These are phyloP conservation scores for Dimargaris cristalligena DNA, from an alignment of 192 early-diverging fungal species.

Conservation along the genomic window DNA sequence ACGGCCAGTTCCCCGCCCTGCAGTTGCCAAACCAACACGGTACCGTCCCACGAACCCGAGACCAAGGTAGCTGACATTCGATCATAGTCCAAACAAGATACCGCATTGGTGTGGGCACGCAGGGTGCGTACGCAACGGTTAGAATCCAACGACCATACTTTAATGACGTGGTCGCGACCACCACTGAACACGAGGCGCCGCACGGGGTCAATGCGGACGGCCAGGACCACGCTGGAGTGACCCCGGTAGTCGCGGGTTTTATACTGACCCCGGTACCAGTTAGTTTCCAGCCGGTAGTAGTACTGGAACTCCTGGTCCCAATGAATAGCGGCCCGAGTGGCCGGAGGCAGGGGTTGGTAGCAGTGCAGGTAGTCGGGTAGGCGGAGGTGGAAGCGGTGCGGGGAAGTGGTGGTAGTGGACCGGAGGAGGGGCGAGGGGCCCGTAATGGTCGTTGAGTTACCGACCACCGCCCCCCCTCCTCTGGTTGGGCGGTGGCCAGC, in stretches of 20 bases:
- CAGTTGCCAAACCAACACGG: conserved; percentile 2
- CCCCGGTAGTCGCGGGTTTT: neutral
- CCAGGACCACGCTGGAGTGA: neutral
- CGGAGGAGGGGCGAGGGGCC: neutral
- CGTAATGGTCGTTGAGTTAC: too few relatives aligned
- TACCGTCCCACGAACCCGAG: neutral
- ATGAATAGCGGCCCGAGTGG: conserved; percentile 1
- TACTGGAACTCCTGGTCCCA: conserved; percentile 1
- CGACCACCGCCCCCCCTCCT: too few relatives aligned
- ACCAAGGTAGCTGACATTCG: neutral
- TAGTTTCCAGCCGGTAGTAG: neutral
- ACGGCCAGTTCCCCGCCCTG: too few relatives aligned
- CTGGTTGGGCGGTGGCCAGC: too few relatives aligned
- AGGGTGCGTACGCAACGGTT: neutral
- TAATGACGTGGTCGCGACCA: neutral
- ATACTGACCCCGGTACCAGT: neutral
- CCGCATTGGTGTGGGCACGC: neutral
- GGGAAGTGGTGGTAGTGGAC: neutral
- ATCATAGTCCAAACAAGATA: conserved; percentile 3
- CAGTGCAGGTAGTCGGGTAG: neutral
- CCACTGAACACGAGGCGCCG: neutral
- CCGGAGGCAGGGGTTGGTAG: neutral
- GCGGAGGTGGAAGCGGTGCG: neutral
- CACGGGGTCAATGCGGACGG: conserved; percentile 1
- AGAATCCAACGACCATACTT: neutral